Evolutionary conservation across 768 basidiomycete species (phyloP).

Genomic region (Hygrocybe punicea): DNA sequence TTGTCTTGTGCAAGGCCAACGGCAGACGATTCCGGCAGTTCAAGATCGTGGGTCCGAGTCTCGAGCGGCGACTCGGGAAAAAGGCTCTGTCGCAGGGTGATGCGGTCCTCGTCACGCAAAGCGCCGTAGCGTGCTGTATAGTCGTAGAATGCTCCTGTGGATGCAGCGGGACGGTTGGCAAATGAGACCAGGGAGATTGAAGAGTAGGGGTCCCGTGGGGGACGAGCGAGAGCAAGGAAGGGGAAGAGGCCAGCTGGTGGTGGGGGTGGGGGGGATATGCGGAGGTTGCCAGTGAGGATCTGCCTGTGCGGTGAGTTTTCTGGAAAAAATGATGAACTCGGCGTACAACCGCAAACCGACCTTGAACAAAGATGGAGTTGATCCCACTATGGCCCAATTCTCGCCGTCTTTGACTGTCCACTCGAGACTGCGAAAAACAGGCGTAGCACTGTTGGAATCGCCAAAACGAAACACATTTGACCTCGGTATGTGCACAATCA

Average conservation of each 20-base stretch:
- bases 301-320: constrained; percentile 23
- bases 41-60: constrained; percentile 13
- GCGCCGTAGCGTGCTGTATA: constrained; percentile 91
- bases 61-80: constrained; percentile 56
- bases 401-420: constrained; percentile 63
- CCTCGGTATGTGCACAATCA: constrained; percentile 42
- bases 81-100: constrained; percentile 72
- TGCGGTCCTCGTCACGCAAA: constrained; percentile 76
- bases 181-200: constrained; percentile 62
- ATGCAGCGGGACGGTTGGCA: constrained; percentile 52
- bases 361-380: constrained; percentile 61
- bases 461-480: constrained; percentile 60
- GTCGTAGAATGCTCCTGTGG: constrained; percentile 80
- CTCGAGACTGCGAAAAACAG: constrained; percentile 50
- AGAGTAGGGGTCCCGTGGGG: constrained; percentile 45
- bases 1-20: constrained; percentile 24
- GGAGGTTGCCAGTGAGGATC: constrained; percentile 69
- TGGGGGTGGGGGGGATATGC: constrained; percentile 59
- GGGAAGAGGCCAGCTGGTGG: constrained; percentile 77
- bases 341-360: constrained; percentile 47
- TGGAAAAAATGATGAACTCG: no score
- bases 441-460: constrained; percentile 43
- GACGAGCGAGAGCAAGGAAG: constrained; percentile 44
- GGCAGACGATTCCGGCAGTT: constrained; percentile 25
- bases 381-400: constrained; percentile 74